A percentile compares a stretch with the other conserved stretches of the same genome.
These are phyloP conservation scores for Aspergillus kassunensis DNA, from an alignment of 495 filamentous ascomycete species.

Conservation along the genomic window DNA sequence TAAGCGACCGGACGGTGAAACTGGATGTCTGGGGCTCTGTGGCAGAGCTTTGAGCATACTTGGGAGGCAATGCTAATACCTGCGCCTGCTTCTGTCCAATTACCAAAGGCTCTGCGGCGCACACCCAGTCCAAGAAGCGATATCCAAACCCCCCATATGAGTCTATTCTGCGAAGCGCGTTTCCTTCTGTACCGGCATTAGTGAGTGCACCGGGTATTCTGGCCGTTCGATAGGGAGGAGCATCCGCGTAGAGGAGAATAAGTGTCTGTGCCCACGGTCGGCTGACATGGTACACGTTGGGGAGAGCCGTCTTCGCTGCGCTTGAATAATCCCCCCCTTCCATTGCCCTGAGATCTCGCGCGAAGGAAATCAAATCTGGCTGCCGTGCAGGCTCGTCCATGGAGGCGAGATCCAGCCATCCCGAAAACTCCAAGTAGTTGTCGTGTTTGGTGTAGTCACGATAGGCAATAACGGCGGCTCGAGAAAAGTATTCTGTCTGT, in stretches of 20 bases:
- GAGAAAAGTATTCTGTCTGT: conserved; percentile 40
- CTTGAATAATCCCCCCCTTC: conserved; percentile 38
- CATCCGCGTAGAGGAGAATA: conserved; percentile 45
- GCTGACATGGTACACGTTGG: conserved; percentile 41
- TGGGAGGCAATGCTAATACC: conserved; percentile 36
- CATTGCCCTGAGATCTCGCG: background rate
- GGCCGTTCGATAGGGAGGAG: conserved; percentile 33
- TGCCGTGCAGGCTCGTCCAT: background rate
- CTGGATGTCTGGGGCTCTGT: too few species aligned
- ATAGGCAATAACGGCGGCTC: conserved; percentile 42
- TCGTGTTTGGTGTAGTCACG: conserved; percentile 34
- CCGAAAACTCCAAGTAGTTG: conserved; percentile 37
- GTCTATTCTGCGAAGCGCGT: conserved; percentile 12
- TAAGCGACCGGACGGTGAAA: conserved; percentile 36
- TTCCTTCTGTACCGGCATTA: background rate
- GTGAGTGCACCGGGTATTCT: background rate
- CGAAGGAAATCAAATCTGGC: conserved; percentile 12
- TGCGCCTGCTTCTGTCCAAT: conserved; percentile 31
- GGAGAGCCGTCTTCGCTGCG: conserved; percentile 42
- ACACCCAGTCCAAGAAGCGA: conserved; percentile 39
- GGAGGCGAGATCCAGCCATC: conserved; percentile 27
- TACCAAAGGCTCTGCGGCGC: conserved; percentile 23
- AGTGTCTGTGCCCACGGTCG: conserved; percentile 41
- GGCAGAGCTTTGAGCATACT: too few species aligned
- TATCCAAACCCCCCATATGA: conserved; percentile 28